phyloP scores from a whole-genome alignment of 2,329 filamentous ascomycete genomes.

The Dothistroma pini region DNA sequence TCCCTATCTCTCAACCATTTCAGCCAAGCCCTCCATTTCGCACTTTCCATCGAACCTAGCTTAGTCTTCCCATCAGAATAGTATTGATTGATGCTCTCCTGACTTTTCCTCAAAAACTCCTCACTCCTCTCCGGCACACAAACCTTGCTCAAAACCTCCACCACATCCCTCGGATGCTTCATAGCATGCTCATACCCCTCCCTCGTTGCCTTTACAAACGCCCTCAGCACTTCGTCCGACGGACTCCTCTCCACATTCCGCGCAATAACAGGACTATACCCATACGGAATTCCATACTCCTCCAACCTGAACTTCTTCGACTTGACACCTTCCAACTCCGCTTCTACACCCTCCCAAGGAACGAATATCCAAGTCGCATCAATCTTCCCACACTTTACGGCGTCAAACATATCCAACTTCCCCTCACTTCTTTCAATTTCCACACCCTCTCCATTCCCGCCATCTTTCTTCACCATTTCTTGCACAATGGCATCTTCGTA shows the following conservation, averaged over 20 bases:
- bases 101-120: slow-evolving; percentile 30
- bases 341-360: slow-evolving; percentile 35
- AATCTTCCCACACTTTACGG: slow-evolving; percentile 26
- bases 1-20: slow-evolving; percentile 13
- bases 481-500: slow-evolving; percentile 34
- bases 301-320: slow-evolving; percentile 25
- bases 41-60: slow-evolving; percentile 14
- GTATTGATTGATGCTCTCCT: slow-evolving; percentile 30
- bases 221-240: slow-evolving; percentile 21
- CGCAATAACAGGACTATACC: slow-evolving; percentile 34
- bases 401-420: slow-evolving; percentile 32
- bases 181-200: slow-evolving; percentile 30
- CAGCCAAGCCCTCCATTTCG: slow-evolving; percentile 18
- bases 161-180: slow-evolving; percentile 20
- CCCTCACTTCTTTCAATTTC: slow-evolving; percentile 26
- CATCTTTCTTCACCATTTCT: slow-evolving; percentile 28
- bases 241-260: slow-evolving; percentile 21
- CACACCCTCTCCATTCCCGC: slow-evolving; percentile 25
- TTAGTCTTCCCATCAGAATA: slow-evolving; percentile 24
- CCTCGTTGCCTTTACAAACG: slow-evolving; percentile 29
- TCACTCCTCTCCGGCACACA: slow-evolving; percentile 22
- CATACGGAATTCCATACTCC: slow-evolving; percentile 32
- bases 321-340: slow-evolving; percentile 25
- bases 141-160: slow-evolving; percentile 15
- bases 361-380: slow-evolving; percentile 36